Evolutionary conservation across 805 yeast genomes (phyloP), one percentile per base, ranked within the genome.

Genomic region (Schizosaccharomyces lindneri): DNA sequence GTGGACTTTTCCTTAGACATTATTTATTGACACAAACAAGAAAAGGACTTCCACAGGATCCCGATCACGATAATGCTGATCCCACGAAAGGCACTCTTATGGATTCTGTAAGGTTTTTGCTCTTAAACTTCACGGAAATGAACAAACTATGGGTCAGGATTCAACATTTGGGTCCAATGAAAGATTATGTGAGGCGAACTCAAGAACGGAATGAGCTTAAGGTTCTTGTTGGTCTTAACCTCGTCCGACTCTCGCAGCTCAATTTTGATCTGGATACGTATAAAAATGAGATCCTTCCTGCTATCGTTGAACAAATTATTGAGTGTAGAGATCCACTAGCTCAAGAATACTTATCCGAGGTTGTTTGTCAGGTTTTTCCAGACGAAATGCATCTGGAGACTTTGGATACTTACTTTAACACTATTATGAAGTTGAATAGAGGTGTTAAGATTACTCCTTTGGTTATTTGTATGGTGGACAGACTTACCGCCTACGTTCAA

Each of bases 111-210:
- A 81, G 82, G 63, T 90, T 89, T 68, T 79, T 89, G 43, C 77
- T 87, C 61, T 80, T 86, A 21, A 93, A 93, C 70, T 93, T 93
- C 70, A 82, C 90, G 63, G 98, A 93, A 70, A 93, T 93, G 98
- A 93, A 93, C 74, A 93, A 93, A 71, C 76, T 93, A 59, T 93
- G 98, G 98, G 97, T 93, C 3, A 79, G 98, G 61, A 75, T 89
- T 65, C 97, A 90, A 72, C 95, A 89, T 70, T 95, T 88, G 71
- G 97, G 97, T 1, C 95, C 87, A 64, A 80, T 90, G 3, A 79
- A 85, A 55, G 96, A 90, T 67, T 78, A 86, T 48, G 80, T 76
- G 48, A 80, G 84, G 70, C 77, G 97, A 62, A 79, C 78, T 27
- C 78, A 76, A 63, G 97, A 93, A 72, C 77, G 98, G 27, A 82